Evolutionary conservation across 164 flowering plant species (phyloP).

Genomic region (Dillenia turbinata): DNA sequence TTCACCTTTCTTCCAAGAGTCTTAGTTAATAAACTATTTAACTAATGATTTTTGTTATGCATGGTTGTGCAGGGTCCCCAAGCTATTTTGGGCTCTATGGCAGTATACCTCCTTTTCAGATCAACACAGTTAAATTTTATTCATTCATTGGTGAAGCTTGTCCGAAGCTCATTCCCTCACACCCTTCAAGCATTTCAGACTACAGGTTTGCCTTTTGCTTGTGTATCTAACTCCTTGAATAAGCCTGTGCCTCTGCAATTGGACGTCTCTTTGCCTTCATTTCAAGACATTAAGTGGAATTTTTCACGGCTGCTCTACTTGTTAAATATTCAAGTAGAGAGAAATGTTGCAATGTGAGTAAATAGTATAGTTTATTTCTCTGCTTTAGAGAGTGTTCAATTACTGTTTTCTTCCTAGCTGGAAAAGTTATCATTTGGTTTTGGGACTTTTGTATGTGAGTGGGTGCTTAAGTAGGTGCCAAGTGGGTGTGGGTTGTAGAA

Average conservation of each 20-base stretch:
- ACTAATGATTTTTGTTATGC: conserved; percentile 4
- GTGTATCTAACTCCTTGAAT: conserved; percentile 68
- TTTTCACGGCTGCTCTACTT: conserved; percentile 62
- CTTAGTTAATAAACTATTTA: neutral
- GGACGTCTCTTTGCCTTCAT: conserved; percentile 77
- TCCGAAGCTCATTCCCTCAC: conserved; percentile 23
- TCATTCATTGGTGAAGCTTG: conserved; percentile 20
- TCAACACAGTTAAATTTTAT: conserved; percentile 20
- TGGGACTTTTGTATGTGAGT: neutral
- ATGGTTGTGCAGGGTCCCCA: conserved; percentile 41
- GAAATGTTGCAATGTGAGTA: conserved; percentile 82
- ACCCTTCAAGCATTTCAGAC: conserved; percentile 28
- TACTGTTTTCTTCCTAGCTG: neutral
- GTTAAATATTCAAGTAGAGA: conserved; percentile 82
- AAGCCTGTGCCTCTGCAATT: conserved; percentile 78
- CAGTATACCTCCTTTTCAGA: conserved; percentile 39
- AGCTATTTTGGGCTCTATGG: conserved; percentile 26
- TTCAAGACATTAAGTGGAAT: conserved; percentile 72
- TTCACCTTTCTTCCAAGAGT: too few species aligned
- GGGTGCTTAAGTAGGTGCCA: neutral
- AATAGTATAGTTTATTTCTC: conserved; percentile 4
- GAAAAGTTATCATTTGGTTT: neutral
- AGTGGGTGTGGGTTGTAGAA: neutral
- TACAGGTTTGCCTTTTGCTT: conserved; percentile 56
- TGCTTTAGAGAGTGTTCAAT: conserved; percentile 7